Evolutionary conservation across 176 grass and related monocot species (phyloP).

Genomic region (Aegilops bicornis): DNA sequence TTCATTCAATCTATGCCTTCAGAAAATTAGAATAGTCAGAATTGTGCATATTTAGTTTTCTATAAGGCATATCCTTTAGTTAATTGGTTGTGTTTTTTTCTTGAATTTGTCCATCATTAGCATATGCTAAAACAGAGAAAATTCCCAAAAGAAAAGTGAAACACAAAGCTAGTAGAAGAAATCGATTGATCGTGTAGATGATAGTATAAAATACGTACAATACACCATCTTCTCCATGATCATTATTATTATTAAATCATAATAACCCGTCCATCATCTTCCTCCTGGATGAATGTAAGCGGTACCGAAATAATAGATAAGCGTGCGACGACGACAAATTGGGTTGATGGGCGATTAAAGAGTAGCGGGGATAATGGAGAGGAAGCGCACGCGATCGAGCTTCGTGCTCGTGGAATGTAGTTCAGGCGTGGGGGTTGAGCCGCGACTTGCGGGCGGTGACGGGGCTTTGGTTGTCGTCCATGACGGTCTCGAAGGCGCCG

Average conservation of each 20-base stretch:
- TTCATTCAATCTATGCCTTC: no score
- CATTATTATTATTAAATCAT: background rate
- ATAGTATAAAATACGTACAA: no score
- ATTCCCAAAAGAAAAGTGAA: background rate
- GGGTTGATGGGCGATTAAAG: background rate
- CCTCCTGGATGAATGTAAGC: background rate
- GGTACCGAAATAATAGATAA: background rate
- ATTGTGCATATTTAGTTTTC: no score
- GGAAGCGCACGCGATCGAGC: background rate
- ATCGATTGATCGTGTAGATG: no score
- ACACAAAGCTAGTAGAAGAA: background rate
- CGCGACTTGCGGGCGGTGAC: background rate
- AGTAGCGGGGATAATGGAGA: background rate
- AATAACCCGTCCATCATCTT: background rate
- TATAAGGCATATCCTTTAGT: no score
- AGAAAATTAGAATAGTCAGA: no score
- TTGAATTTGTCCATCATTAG: no score
- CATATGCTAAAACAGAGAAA: no score
- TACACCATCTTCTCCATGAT: background rate
- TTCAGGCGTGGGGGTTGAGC: background rate
- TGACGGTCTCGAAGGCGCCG: conserved; percentile 77
- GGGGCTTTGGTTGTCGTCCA: conserved; percentile 29
- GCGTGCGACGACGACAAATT: background rate
- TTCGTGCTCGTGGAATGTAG: background rate
- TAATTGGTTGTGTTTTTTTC: no score